phyloP scores from a whole-genome alignment of 116 monocot genomes.

The Papilionanthe hybrid region DNA sequence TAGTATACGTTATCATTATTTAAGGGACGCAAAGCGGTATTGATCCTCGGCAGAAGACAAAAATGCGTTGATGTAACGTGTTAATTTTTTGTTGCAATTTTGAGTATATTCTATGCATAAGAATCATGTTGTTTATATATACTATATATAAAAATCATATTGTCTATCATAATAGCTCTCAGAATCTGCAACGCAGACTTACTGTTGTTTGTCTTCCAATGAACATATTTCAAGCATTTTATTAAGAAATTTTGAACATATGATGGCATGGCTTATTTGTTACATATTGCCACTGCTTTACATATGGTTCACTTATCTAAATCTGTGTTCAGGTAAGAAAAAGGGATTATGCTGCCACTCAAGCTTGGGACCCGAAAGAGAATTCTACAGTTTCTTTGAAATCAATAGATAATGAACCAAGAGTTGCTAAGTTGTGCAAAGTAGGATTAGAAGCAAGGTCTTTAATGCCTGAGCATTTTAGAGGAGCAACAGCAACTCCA shows the following conservation, averaged over 20 bases:
- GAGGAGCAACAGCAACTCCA: background rate
- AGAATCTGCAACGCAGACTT: background rate
- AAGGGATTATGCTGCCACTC: background rate
- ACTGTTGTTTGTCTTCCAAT: background rate
- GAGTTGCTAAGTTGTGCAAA: background rate
- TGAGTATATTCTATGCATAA: background rate
- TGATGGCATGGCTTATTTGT: background rate
- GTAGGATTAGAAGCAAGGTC: background rate
- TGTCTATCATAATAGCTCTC: background rate
- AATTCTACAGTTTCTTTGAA: background rate
- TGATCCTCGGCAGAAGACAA: background rate
- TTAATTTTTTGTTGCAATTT: background rate
- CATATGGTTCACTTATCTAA: background rate
- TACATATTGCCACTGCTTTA: background rate
- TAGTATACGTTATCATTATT: background rate
- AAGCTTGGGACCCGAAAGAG: background rate
- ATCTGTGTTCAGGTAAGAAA: background rate
- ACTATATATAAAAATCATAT: background rate
- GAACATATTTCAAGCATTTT: background rate
- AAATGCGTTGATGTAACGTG: background rate
- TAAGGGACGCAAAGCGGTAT: background rate
- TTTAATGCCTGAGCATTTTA: background rate
- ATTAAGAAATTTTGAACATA: background rate
- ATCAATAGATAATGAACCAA: background rate
- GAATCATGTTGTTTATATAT: background rate